Evolutionary conservation across 345 rosid genomes (phyloP).

Genomic region (Gossypium rotundifolium): DNA sequence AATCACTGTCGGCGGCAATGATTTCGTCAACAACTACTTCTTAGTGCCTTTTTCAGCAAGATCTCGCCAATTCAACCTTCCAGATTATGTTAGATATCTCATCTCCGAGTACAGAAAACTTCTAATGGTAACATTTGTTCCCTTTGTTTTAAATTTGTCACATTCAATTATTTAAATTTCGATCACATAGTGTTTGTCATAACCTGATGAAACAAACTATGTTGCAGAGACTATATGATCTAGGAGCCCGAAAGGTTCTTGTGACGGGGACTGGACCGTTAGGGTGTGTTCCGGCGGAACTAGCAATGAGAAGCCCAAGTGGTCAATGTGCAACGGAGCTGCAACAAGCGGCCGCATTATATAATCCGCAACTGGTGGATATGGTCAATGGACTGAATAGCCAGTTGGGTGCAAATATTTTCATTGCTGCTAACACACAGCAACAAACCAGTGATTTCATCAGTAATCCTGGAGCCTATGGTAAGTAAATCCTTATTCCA

Average conservation of each 20-base stretch:
- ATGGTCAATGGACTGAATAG: slow-evolving; percentile 43
- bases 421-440: slow-evolving; percentile 52
- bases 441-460: slow-evolving; percentile 42
- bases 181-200: neutral
- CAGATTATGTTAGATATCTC: slow-evolving; percentile 55
- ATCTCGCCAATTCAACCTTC: slow-evolving; percentile 67
- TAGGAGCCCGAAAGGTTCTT: slow-evolving; percentile 69
- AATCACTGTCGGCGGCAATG: slow-evolving; percentile 86
- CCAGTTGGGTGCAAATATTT: slow-evolving; percentile 44
- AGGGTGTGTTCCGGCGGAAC: slow-evolving; percentile 77
- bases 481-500: slow-evolving; percentile 25
- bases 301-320: slow-evolving; percentile 55
- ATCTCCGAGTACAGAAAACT: slow-evolving; percentile 75
- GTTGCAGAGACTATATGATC: slow-evolving; percentile 48
- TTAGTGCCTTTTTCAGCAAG: slow-evolving; percentile 78
- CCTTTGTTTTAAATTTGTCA: neutral
- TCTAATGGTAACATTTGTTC: slow-evolving; percentile 31
- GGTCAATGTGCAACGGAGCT: slow-evolving; percentile 63
- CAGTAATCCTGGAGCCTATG: slow-evolving; percentile 54
- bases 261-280: slow-evolving; percentile 85
- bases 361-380: slow-evolving; percentile 55
- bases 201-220: neutral
- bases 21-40: slow-evolving; percentile 87
- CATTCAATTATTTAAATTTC: neutral
- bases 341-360: slow-evolving; percentile 54